Conservation (phyloP, 108 stramenopile species). For the Cyclotella kingstonii region DNA sequence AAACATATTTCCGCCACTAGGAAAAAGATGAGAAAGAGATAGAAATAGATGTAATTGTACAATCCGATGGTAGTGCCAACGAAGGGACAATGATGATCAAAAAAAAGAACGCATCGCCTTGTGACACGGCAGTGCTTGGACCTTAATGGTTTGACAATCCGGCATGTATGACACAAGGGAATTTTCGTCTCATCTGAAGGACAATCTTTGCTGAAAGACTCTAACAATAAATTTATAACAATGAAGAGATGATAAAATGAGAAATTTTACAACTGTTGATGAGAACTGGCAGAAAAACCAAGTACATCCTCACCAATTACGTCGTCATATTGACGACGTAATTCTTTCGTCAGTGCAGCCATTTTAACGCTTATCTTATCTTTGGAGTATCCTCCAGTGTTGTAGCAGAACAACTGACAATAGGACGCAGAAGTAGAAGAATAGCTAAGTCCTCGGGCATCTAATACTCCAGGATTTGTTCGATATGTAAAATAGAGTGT, state of each 20-base stretch:
- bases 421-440: conserved; percentile 20
- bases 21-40: conserved; percentile 70
- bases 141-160: conserved; percentile 87
- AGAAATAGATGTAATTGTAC: conserved; percentile 95
- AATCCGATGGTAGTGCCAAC: conserved; percentile 93
- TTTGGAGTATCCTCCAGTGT: conserved; percentile 24
- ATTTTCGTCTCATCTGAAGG: conserved; percentile 39
- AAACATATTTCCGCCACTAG: conserved; percentile 47
- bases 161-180: conserved; percentile 94
- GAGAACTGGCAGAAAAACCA: not conserved
- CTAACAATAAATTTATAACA: conserved; percentile 4
- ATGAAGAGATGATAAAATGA: too few species aligned
- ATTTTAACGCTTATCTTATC: conserved; percentile 48
- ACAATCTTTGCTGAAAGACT: conserved; percentile 58
- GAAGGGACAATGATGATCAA: conserved; percentile 99
- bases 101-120: conserved; percentile 86
- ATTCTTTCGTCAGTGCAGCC: conserved; percentile 44
- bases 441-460: conserved; percentile 28
- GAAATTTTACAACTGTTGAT: too few species aligned
- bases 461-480: conserved; percentile 75
- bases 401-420: conserved; percentile 20
- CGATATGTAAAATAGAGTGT: conserved; percentile 55
- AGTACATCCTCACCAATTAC: conserved; percentile 36
- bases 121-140: conserved; percentile 93
- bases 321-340: conserved; percentile 70